These are phyloP conservation scores for Pichia norvegensis DNA, from an alignment of 1,139 yeast species.

Conservation along the genomic window DNA sequence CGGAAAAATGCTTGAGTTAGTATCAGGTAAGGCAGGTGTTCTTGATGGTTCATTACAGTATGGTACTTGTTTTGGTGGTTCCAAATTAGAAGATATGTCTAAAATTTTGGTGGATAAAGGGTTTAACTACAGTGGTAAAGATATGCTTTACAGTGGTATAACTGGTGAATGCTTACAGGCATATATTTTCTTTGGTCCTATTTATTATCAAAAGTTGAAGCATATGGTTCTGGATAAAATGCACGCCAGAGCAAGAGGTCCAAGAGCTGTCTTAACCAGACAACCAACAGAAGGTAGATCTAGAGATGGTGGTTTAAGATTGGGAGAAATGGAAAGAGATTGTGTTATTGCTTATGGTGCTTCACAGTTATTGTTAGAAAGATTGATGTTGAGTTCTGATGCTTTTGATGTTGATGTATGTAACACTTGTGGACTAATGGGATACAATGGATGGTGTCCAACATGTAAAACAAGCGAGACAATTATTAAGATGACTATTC, in stretches of 20 bases:
- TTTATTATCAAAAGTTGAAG: slow-evolving; percentile 93
- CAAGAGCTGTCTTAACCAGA: slow-evolving; percentile 94
- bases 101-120: slow-evolving; percentile 85
- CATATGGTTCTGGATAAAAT: slow-evolving; percentile 98
- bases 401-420: slow-evolving; percentile 97
- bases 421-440: slow-evolving; percentile 95
- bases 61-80: slow-evolving; percentile 98
- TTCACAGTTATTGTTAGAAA: slow-evolving; percentile 83
- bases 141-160: slow-evolving; percentile 95
- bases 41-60: slow-evolving; percentile 85
- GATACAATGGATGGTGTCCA: slow-evolving; percentile 96
- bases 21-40: slow-evolving; percentile 97
- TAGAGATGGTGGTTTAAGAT: slow-evolving; percentile 96
- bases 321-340: slow-evolving; percentile 99
- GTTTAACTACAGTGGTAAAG: slow-evolving; percentile 91
- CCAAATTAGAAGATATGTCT: slow-evolving; percentile 94
- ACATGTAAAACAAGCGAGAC: slow-evolving; percentile 84
- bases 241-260: slow-evolving; percentile 99
- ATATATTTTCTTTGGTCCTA: slow-evolving; percentile 96
- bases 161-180: slow-evolving; percentile 98
- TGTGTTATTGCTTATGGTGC: slow-evolving; percentile 99
- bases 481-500: slow-evolving; percentile 90
- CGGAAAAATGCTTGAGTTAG: slow-evolving; percentile 94
- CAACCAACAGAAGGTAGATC: slow-evolving; percentile 99
- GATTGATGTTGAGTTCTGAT: slow-evolving; percentile 94